Percentiles rank a stretch among this genome's conserved stretches.
Conservation (phyloP, 1,284 basidiomycete species). For the Trametes pubescens region DNA sequence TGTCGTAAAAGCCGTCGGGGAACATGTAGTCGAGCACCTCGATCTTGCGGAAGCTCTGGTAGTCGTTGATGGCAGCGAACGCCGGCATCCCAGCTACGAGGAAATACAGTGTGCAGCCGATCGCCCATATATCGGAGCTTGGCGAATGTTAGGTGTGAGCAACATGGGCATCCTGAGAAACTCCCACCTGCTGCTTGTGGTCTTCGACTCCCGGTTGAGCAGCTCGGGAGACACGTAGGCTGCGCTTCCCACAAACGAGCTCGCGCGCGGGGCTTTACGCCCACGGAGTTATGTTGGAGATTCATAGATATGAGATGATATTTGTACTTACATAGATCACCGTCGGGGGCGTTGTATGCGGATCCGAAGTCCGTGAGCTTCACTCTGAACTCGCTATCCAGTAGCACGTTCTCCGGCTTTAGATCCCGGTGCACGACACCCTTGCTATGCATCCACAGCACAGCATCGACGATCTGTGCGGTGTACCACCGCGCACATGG, state of each 20-base stretch:
- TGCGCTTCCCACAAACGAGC: constrained; percentile 32
- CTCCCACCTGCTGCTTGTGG: constrained; percentile 27
- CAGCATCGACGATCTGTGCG: constrained; percentile 31
- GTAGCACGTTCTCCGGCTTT: constrained; percentile 32
- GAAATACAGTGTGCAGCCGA: constrained; percentile 31
- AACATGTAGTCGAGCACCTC: constrained; percentile 31
- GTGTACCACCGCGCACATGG: constrained; percentile 28
- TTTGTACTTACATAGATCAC: constrained; percentile 26
- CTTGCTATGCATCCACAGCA: constrained; percentile 31
- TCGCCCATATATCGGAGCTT: constrained; percentile 33
- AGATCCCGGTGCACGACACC: constrained; percentile 30
- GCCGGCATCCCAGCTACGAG: constrained; percentile 25
- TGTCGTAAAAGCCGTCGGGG: constrained; percentile 27
- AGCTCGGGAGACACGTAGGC: constrained; percentile 32
- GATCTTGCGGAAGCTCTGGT: constrained; percentile 34
- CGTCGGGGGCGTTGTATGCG: constrained; percentile 25
- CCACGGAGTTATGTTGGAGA: background rate
- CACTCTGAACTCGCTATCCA: constrained; percentile 25
- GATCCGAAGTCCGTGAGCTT: constrained; percentile 33
- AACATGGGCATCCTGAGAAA: too few relatives aligned
- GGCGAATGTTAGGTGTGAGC: too few relatives aligned
- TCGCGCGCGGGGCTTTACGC: constrained; percentile 28
- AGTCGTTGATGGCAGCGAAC: constrained; percentile 32
- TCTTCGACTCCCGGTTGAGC: constrained; percentile 28
- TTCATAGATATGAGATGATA: background rate